Conservation (phyloP, 768 basidiomycete species). For the Mycena epipterygia region DNA sequence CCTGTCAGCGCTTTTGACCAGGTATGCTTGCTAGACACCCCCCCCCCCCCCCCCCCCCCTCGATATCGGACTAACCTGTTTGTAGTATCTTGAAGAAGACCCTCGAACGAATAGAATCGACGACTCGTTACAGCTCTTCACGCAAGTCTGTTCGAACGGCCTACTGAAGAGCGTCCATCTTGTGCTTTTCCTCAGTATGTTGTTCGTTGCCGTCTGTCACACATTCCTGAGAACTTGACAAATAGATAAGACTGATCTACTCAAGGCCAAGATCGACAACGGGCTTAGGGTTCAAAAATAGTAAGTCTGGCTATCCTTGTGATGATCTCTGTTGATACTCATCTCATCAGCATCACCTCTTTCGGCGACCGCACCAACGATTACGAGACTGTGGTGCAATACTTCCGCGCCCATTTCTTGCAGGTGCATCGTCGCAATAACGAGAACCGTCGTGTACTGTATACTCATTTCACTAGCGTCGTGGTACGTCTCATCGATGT, state of each 20-base stretch:
- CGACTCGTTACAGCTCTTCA: constrained; percentile 90
- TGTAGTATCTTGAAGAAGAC: constrained; percentile 90
- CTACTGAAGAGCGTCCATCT: constrained; percentile 79
- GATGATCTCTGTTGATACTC: constrained; percentile 31
- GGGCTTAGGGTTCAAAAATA: constrained; percentile 85
- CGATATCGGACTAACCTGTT: constrained; percentile 14
- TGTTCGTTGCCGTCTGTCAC: neutral
- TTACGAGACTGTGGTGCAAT: constrained; percentile 85
- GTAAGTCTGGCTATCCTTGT: constrained; percentile 55
- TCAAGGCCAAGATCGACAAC: constrained; percentile 77
- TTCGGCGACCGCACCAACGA: constrained; percentile 86
- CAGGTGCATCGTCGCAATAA: constrained; percentile 87
- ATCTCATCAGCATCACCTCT: constrained; percentile 74
- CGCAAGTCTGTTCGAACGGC: constrained; percentile 85
- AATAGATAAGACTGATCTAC: constrained; percentile 85
- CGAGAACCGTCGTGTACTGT: constrained; percentile 83
- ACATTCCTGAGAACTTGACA: constrained; percentile 20
- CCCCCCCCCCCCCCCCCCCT: no score
- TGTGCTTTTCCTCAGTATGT: constrained; percentile 71
- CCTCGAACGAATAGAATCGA: constrained; percentile 88
- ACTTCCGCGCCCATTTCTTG: constrained; percentile 90
- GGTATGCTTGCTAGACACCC: constrained; percentile 54
- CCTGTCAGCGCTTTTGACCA: constrained; percentile 87
- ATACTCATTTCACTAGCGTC: constrained; percentile 86
- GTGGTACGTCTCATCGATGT: constrained; percentile 62